Percentiles rank a stretch among this genome's conserved stretches.
phyloP scores from a whole-genome alignment of 1,139 yeast genomes.

The Suhomyces kunorum region DNA sequence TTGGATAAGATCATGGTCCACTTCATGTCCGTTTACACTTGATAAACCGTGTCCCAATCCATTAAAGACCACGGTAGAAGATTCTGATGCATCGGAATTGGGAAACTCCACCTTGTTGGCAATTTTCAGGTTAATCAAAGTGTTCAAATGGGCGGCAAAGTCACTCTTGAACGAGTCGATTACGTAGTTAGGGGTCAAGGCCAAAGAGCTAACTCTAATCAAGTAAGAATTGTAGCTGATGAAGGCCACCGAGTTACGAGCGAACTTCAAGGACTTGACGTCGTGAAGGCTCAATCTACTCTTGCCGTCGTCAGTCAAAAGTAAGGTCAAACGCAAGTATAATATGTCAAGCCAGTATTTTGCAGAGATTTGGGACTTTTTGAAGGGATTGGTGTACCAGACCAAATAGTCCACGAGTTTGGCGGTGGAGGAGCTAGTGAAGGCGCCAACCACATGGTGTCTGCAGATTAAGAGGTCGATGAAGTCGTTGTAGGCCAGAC shows the following conservation, averaged over 20 bases:
- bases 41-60: conserved; percentile 8
- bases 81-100: conserved; percentile 29
- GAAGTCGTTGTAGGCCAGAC: conserved; percentile 24
- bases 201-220: conserved; percentile 23
- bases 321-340: conserved; percentile 27
- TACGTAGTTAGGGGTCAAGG: conserved; percentile 21
- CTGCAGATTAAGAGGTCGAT: conserved; percentile 39
- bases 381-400: conserved; percentile 30
- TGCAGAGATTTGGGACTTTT: conserved; percentile 39
- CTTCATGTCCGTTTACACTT: conserved; percentile 7
- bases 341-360: conserved; percentile 43
- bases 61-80: conserved; percentile 1
- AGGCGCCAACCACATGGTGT: conserved; percentile 38
- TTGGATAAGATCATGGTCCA: conserved; percentile 6
- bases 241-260: conserved; percentile 28
- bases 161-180: conserved; percentile 32
- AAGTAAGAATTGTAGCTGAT: conserved; percentile 35
- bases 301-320: conserved; percentile 27
- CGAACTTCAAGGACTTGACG: conserved; percentile 27
- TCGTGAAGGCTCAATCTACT: conserved; percentile 17
- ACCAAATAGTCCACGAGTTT: conserved; percentile 38
- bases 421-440: conserved; percentile 23
- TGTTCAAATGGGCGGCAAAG: conserved; percentile 30
- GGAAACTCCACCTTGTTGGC: conserved; percentile 32
- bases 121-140: conserved; percentile 26